Evolutionary conservation across 768 basidiomycete species (phyloP).

Genomic region (Russula abietina): DNA sequence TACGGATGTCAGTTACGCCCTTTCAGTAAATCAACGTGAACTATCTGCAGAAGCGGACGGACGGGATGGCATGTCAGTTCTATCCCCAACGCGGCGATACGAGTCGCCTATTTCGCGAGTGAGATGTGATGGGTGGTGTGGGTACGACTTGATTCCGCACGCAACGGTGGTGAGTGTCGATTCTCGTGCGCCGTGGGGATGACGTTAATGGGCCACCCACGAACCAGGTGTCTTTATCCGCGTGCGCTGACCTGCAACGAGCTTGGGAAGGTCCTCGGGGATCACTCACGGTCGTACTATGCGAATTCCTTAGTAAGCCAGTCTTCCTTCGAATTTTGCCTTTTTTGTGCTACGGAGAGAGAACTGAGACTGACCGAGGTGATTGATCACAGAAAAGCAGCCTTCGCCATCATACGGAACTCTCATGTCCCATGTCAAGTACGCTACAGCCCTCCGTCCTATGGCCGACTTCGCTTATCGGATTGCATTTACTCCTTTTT

Average conservation of each 20-base stretch:
- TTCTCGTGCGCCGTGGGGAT: not conserved
- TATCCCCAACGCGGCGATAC: constrained; percentile 10
- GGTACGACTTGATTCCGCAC: not conserved
- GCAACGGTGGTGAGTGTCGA: constrained; percentile 9
- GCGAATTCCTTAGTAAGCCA: constrained; percentile 8
- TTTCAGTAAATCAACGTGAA: not conserved
- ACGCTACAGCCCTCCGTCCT: not conserved
- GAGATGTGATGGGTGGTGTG: constrained; percentile 26
- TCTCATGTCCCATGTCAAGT: constrained; percentile 19
- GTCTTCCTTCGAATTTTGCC: not conserved
- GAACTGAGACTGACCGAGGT: not conserved
- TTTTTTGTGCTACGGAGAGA: not conserved
- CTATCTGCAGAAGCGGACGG: not conserved
- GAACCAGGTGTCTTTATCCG: constrained; percentile 22
- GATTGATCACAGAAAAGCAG: not conserved
- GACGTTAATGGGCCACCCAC: not conserved
- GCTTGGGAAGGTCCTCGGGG: constrained; percentile 25
- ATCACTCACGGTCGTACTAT: constrained; percentile 23
- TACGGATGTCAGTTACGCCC: not conserved
- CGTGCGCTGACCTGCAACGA: constrained; percentile 25
- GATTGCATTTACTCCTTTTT: not conserved
- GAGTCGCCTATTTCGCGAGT: constrained; percentile 19
- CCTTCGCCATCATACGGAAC: constrained; percentile 7
- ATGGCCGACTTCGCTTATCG: not conserved
- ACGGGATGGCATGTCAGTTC: not conserved